A percentile compares a stretch with the other conserved stretches of the same genome.
Evolutionary conservation across 2,329 filamentous ascomycete genomes (phyloP).

Genomic region (Aspergillus spinulosporus): DNA sequence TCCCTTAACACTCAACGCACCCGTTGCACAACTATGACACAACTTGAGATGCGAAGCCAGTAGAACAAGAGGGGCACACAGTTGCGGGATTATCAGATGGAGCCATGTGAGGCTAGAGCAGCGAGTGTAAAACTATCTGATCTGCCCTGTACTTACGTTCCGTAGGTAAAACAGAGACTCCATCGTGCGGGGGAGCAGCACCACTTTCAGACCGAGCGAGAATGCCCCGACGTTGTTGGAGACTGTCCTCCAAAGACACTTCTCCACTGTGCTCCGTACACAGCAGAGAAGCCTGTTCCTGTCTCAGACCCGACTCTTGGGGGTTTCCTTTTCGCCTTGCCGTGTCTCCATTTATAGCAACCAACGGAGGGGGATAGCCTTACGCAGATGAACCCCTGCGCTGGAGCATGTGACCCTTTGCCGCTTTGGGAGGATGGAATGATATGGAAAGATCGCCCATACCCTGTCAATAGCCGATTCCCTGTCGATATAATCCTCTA

Average conservation of each 20-base stretch:
- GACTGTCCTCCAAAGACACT: background rate
- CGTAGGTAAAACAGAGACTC: background rate
- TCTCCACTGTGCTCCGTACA: background rate
- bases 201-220: background rate
- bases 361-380: background rate
- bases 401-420: background rate
- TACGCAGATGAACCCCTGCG: background rate
- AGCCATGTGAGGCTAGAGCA: background rate
- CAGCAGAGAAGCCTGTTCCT: background rate
- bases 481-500: background rate
- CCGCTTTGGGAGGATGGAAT: background rate
- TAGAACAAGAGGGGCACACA: background rate
- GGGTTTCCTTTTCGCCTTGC: background rate
- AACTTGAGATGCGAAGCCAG: background rate
- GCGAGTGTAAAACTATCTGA: background rate
- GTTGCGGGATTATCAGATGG: constrained; percentile 2
- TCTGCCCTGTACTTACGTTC: too few species aligned
- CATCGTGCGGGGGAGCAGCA: background rate
- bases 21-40: background rate
- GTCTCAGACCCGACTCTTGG: background rate
- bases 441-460: background rate
- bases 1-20: too few species aligned
- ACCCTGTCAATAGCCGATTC: background rate
- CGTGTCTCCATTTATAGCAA: background rate
- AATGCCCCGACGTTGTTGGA: background rate